Evolutionary conservation across 805 yeast genomes (phyloP).

Genomic region (Candida qinlingensis): DNA sequence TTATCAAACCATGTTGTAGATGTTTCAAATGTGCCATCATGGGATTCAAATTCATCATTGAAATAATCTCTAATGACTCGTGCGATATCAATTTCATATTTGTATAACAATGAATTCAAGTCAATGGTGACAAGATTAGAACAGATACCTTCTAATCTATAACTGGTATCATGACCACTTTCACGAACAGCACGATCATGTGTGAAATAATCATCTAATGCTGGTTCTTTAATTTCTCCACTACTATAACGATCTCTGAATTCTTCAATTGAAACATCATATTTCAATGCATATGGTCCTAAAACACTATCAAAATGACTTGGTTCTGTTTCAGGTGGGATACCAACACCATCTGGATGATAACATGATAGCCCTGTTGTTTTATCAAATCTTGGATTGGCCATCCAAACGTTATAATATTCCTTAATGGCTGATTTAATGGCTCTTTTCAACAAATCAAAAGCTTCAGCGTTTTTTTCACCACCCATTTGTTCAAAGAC

Average conservation of each 20-base stretch:
- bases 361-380: conserved; percentile 80
- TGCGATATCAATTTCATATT: conserved; percentile 85
- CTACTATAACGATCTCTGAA: conserved; percentile 67
- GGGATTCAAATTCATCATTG: conserved; percentile 38
- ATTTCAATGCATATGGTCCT: conserved; percentile 60
- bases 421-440: conserved; percentile 80
- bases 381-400: conserved; percentile 66
- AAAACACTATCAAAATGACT: conserved; percentile 77
- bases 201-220: conserved; percentile 79
- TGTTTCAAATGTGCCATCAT: conserved; percentile 37
- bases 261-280: conserved; percentile 50
- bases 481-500: conserved; percentile 57
- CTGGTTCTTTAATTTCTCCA: conserved; percentile 64
- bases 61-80: conserved; percentile 51
- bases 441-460: conserved; percentile 61
- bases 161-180: conserved; percentile 93
- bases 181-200: conserved; percentile 96
- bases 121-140: conserved; percentile 90
- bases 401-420: conserved; percentile 75
- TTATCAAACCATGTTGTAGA: conserved; percentile 56
- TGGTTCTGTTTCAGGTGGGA: conserved; percentile 94
- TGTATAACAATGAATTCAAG: conserved; percentile 77
- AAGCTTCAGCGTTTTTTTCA: conserved; percentile 40
- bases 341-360: conserved; percentile 86
- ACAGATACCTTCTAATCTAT: conserved; percentile 84